Evolutionary conservation across 2,329 filamentous ascomycete genomes (phyloP).

Genomic region (Colletotrichum cereale): DNA sequence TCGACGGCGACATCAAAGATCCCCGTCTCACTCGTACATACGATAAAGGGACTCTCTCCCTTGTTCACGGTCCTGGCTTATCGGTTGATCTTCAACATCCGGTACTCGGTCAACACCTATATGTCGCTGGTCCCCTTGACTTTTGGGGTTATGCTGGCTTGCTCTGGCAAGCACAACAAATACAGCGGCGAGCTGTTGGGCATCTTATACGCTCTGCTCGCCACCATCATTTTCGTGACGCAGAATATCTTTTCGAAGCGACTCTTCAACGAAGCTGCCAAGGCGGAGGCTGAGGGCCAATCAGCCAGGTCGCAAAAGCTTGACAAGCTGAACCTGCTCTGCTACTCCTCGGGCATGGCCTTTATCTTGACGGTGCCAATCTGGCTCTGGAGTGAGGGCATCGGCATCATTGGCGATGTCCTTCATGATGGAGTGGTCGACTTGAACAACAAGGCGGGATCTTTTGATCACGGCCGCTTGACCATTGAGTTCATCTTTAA

Average conservation of each 20-base stretch:
- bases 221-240: slow-evolving; percentile 95
- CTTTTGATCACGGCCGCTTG: slow-evolving; percentile 80
- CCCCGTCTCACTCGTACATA: slow-evolving; percentile 96
- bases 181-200: slow-evolving; percentile 91
- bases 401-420: slow-evolving; percentile 81
- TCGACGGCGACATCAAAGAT: slow-evolving; percentile 95
- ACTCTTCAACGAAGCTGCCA: slow-evolving; percentile 93
- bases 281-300: slow-evolving; percentile 80
- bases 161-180: slow-evolving; percentile 78
- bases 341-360: slow-evolving; percentile 95
- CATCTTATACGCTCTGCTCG: slow-evolving; percentile 88
- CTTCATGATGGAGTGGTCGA: slow-evolving; percentile 83
- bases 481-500: slow-evolving; percentile 95
- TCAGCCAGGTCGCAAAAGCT: slow-evolving; percentile 79
- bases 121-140: slow-evolving; percentile 91
- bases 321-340: slow-evolving; percentile 96
- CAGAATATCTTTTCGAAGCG: slow-evolving; percentile 99
- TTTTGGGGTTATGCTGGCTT: slow-evolving; percentile 94
- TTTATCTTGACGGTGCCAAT: slow-evolving; percentile 90
- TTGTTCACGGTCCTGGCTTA: slow-evolving; percentile 96
- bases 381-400: slow-evolving; percentile 93
- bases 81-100: slow-evolving; percentile 87
- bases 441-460: slow-evolving; percentile 69
- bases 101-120: slow-evolving; percentile 89
- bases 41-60: slow-evolving; percentile 96